Percentiles rank a stretch among this genome's conserved stretches.
These are phyloP conservation scores for Rhodotorula taiwanensis DNA, from an alignment of 768 basidiomycete species.

Conservation along the genomic window DNA sequence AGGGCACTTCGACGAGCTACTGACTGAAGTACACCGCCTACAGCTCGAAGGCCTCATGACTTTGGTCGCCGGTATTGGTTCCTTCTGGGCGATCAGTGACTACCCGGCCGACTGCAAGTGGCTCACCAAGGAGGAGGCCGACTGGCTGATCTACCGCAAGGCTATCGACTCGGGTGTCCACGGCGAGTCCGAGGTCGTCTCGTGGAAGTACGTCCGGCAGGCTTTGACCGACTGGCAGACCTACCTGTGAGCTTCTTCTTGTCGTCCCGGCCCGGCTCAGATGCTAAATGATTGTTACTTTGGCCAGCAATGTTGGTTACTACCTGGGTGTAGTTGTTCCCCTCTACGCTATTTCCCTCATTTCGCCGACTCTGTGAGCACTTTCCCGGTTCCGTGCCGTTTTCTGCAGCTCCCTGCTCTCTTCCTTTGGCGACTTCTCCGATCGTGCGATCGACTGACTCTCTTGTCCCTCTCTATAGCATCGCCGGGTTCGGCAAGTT, in stretches of 20 bases:
- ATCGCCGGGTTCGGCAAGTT: conserved; percentile 29
- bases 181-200: conserved; percentile 35
- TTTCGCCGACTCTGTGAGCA: not conserved
- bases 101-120: conserved; percentile 12
- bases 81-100: conserved; percentile 21
- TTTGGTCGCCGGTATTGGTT: conserved; percentile 23
- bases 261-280: not conserved
- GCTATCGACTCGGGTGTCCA: conserved; percentile 26
- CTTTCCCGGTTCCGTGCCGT: no score
- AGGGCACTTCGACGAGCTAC: no score
- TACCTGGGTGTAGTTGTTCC: conserved; percentile 22
- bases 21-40: no score
- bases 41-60: conserved; percentile 34
- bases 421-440: no score
- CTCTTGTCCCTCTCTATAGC: no score
- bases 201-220: conserved; percentile 20
- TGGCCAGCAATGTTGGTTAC: not conserved
- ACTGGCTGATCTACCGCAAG: conserved; percentile 33
- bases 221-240: conserved; percentile 37
- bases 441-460: no score
- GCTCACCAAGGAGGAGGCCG: conserved; percentile 28
- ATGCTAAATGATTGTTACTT: conserved; percentile 1
- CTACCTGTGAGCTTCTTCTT: no score
- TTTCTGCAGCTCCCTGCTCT: conserved; percentile 18
- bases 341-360: conserved; percentile 11